These are phyloP conservation scores for Talaromyces borbonicus DNA, from an alignment of 495 filamentous ascomycete species.

Conservation along the genomic window DNA sequence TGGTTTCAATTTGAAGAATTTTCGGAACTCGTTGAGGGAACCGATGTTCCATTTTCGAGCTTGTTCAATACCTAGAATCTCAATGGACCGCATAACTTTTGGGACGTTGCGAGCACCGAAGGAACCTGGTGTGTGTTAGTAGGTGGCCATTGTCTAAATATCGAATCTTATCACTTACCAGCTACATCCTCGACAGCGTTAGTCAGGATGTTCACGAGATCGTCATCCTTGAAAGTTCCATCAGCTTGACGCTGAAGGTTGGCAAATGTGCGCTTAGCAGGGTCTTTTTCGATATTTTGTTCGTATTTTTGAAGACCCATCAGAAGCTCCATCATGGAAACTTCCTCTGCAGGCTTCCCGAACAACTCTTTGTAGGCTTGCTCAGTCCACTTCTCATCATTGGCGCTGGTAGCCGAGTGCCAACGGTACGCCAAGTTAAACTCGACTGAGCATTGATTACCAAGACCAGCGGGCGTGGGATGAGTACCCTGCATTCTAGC, in stretches of 20 bases:
- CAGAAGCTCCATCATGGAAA: conserved; percentile 42
- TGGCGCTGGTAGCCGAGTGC: conserved; percentile 53
- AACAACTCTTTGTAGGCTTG: conserved; percentile 44
- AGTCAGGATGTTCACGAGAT: conserved; percentile 50
- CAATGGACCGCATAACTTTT: conserved; percentile 45
- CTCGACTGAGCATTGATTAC: conserved; percentile 62
- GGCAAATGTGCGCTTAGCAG: conserved; percentile 48
- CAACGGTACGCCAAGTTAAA: conserved; percentile 68
- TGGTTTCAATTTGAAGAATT: conserved; percentile 47
- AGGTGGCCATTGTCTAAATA: background rate
- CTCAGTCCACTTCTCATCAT: conserved; percentile 59
- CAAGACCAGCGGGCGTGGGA: conserved; percentile 53
- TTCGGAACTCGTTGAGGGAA: conserved; percentile 54
- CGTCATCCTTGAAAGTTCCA: conserved; percentile 52
- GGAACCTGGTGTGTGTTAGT: conserved; percentile 19
- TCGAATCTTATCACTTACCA: conserved; percentile 18
- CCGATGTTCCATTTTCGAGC: conserved; percentile 50
- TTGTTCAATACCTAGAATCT: conserved; percentile 53
- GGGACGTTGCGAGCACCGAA: conserved; percentile 54
- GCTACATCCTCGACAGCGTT: conserved; percentile 52
- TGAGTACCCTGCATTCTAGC: conserved; percentile 39
- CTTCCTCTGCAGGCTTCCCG: conserved; percentile 44
- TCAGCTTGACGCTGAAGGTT: conserved; percentile 42
- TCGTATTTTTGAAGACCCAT: conserved; percentile 44
- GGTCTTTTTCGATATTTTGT: conserved; percentile 37